These are phyloP conservation scores for Schrenkiella parvula DNA, from an alignment of 345 rosid genomes.

Conservation along the genomic window DNA sequence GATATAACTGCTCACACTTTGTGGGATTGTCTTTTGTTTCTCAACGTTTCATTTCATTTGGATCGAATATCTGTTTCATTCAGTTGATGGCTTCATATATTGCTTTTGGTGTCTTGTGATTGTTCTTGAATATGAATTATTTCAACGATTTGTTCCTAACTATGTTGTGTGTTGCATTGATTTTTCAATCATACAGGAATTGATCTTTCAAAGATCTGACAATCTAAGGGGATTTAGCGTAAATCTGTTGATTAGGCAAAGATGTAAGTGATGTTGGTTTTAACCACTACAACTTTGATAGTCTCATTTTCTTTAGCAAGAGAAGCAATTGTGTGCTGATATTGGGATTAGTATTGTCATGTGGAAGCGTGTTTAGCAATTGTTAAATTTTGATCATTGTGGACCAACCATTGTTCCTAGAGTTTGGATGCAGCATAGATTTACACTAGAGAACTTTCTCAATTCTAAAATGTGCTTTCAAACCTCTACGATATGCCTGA, in stretches of 20 bases:
- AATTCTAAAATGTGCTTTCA: background rate
- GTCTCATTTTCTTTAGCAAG: background rate
- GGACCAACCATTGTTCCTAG: background rate
- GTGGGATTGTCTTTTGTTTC: background rate
- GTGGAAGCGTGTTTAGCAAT: background rate
- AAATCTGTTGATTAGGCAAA: background rate
- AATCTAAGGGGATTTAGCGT: background rate
- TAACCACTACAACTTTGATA: background rate
- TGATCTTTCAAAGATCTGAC: too few relatives aligned
- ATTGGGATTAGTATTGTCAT: background rate
- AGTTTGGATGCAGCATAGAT: background rate
- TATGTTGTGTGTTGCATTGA: background rate
- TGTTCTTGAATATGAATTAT: too few relatives aligned
- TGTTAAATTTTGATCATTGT: background rate
- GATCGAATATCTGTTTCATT: background rate
- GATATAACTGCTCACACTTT: background rate
- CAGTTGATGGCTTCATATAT: too few relatives aligned
- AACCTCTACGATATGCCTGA: background rate
- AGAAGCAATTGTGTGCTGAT: background rate
- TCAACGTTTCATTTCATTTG: background rate
- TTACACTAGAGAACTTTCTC: background rate
- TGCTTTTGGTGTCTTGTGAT: too few relatives aligned
- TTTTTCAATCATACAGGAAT: background rate
- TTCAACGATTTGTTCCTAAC: too few relatives aligned
- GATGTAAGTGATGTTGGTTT: background rate